These are phyloP conservation scores for Wickerhamiella nectarea DNA, from an alignment of 805 yeast species.

Conservation along the genomic window DNA sequence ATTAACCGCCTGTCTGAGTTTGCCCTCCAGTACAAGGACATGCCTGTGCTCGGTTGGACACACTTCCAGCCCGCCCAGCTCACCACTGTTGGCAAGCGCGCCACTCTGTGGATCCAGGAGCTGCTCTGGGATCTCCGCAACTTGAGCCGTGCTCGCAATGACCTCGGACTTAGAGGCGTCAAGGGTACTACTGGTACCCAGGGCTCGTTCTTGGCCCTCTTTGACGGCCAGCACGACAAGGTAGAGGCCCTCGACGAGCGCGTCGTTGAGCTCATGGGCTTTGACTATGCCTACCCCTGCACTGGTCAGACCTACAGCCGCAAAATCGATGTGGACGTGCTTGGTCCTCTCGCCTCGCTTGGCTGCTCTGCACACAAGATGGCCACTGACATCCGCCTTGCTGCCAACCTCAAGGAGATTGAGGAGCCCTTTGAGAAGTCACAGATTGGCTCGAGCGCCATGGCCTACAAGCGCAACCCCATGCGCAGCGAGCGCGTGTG, in stretches of 20 bases:
- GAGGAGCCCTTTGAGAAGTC: slow-evolving; percentile 98
- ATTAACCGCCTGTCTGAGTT: slow-evolving; percentile 79
- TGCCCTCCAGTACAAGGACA: slow-evolving; percentile 82
- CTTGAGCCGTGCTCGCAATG: slow-evolving; percentile 90
- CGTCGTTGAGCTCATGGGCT: slow-evolving; percentile 86
- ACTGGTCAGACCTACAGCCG: slow-evolving; percentile 99
- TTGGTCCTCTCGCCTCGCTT: slow-evolving; percentile 83
- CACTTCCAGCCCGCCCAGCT: slow-evolving; percentile 99
- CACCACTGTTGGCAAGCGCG: slow-evolving; percentile 97
- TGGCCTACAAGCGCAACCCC: slow-evolving; percentile 99
- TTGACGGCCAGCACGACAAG: slow-evolving; percentile 94
- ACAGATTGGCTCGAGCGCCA: slow-evolving; percentile 96
- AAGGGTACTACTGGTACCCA: slow-evolving; percentile 99
- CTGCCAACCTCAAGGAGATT: slow-evolving; percentile 92
- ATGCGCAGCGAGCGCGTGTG: slow-evolving; percentile 99
- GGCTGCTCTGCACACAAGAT: slow-evolving; percentile 96
- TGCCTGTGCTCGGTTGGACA: slow-evolving; percentile 98
- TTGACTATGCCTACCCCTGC: slow-evolving; percentile 89
- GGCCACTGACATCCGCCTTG: slow-evolving; percentile 90
- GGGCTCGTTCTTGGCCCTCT: slow-evolving; percentile 85
- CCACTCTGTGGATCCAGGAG: slow-evolving; percentile 96
- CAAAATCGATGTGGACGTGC: slow-evolving; percentile 89
- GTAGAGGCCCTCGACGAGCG: slow-evolving; percentile 86
- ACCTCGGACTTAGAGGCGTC: slow-evolving; percentile 91
- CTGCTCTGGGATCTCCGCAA: slow-evolving; percentile 95